Evolutionary conservation across 768 basidiomycete species (phyloP).

Genomic region (Pisolithus microcarpus): DNA sequence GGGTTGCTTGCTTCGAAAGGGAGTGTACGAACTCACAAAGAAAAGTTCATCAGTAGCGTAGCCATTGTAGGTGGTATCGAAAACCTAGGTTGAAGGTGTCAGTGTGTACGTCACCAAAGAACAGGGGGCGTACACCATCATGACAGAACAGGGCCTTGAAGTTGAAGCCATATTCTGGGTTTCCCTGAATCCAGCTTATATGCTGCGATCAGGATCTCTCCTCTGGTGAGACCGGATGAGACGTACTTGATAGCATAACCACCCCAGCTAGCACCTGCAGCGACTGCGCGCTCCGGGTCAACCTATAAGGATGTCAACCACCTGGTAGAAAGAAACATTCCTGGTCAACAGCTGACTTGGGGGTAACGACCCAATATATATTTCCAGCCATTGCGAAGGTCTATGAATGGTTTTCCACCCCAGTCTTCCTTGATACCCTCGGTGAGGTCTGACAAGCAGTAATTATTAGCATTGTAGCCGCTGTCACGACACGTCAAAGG

Average conservation of each 20-base stretch:
- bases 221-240: background rate
- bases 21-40: conserved; percentile 51
- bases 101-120: background rate
- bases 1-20: background rate
- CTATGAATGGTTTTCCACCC: conserved; percentile 82
- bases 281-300: conserved; percentile 61
- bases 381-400: conserved; percentile 70
- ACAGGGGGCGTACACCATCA: conserved; percentile 58
- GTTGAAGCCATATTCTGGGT: conserved; percentile 78
- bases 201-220: conserved; percentile 1
- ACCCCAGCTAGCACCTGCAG: conserved; percentile 80
- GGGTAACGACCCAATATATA: conserved; percentile 59
- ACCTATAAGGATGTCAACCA: conserved; percentile 37
- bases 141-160: conserved; percentile 93
- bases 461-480: background rate
- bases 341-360: conserved; percentile 39
- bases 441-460: conserved; percentile 51
- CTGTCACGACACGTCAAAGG: background rate
- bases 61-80: conserved; percentile 73
- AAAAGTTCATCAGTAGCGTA: conserved; percentile 88
- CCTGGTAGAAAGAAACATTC: background rate
- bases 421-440: conserved; percentile 75
- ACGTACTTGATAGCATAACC: conserved; percentile 83
- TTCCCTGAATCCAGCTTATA: conserved; percentile 87
- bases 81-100: conserved; percentile 39